Conservation (phyloP, 495 filamentous ascomycete species). For the Lasiosphaeria hispida region DNA sequence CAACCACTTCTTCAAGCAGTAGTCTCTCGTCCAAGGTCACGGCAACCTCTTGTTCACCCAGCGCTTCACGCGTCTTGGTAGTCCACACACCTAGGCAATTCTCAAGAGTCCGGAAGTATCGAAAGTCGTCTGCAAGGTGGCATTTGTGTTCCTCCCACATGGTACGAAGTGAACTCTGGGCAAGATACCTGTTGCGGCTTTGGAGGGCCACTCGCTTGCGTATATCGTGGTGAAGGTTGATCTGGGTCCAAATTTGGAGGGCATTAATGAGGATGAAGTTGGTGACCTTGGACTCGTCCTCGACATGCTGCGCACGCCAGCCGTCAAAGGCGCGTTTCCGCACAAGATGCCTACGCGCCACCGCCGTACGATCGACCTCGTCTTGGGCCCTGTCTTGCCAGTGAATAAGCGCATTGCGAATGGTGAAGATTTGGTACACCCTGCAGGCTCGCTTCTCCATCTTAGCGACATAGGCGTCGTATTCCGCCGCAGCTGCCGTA, state of each 20-base stretch:
- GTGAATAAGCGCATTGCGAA: constrained; percentile 17
- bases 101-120: not conserved
- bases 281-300: constrained; percentile 70
- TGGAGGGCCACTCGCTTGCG: constrained; percentile 24
- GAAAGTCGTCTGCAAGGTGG: constrained; percentile 24
- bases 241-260: constrained; percentile 29
- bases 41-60: constrained; percentile 22
- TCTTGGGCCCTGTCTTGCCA: constrained; percentile 27
- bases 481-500: constrained; percentile 21
- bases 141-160: constrained; percentile 24
- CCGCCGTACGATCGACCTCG: constrained; percentile 48
- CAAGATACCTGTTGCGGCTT: constrained; percentile 14
- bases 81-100: constrained; percentile 19
- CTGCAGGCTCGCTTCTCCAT: constrained; percentile 32
- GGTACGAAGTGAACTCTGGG: constrained; percentile 8
- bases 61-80: constrained; percentile 10
- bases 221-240: constrained; percentile 28
- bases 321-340: constrained; percentile 70
- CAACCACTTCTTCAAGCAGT: constrained; percentile 28
- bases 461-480: constrained; percentile 21
- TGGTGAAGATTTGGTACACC: constrained; percentile 30
- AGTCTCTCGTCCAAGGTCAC: constrained; percentile 27
- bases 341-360: constrained; percentile 67
- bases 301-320: constrained; percentile 71
- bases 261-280: constrained; percentile 56